A percentile compares a stretch with the other conserved stretches of the same genome.
These are phyloP conservation scores for Samsoniella hepiali DNA, from an alignment of 2,329 filamentous ascomycete genomes.

Conservation along the genomic window DNA sequence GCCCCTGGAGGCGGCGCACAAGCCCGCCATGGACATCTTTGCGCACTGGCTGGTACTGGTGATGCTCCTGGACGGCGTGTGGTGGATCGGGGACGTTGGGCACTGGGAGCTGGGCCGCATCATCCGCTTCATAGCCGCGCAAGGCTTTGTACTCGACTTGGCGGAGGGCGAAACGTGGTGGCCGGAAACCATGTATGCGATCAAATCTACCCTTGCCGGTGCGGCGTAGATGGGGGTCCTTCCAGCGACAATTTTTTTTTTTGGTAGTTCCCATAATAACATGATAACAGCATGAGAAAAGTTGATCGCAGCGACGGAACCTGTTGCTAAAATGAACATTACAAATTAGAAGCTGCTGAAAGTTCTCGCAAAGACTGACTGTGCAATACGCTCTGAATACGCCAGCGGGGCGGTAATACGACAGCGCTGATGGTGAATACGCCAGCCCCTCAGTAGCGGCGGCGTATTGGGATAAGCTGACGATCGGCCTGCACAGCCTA, in stretches of 20 bases:
- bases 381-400: conserved; percentile 8
- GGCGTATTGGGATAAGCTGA: background rate
- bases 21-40: conserved; percentile 36
- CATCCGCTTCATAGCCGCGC: conserved; percentile 21
- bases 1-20: conserved; percentile 18
- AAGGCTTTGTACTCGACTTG: conserved; percentile 19
- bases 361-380: background rate
- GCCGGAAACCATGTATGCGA: conserved; percentile 34
- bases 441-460: background rate
- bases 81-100: conserved; percentile 39
- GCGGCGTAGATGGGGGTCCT: background rate
- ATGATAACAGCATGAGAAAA: background rate
- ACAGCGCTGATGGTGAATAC: conserved; percentile 3
- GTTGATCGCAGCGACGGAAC: background rate
- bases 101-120: conserved; percentile 33
- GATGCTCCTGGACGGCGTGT: conserved; percentile 37
- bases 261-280: background rate
- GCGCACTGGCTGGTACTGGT: conserved; percentile 39
- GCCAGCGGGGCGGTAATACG: conserved; percentile 11
- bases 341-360: background rate
- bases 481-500: background rate
- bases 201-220: conserved; percentile 11
- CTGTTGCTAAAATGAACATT: background rate
- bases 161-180: conserved; percentile 29
- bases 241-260: background rate